Evolutionary conservation across 2,329 filamentous ascomycete species (phyloP), one percentile per base, ranked within the genome.

Genomic region (Apiospora saccharicola): DNA sequence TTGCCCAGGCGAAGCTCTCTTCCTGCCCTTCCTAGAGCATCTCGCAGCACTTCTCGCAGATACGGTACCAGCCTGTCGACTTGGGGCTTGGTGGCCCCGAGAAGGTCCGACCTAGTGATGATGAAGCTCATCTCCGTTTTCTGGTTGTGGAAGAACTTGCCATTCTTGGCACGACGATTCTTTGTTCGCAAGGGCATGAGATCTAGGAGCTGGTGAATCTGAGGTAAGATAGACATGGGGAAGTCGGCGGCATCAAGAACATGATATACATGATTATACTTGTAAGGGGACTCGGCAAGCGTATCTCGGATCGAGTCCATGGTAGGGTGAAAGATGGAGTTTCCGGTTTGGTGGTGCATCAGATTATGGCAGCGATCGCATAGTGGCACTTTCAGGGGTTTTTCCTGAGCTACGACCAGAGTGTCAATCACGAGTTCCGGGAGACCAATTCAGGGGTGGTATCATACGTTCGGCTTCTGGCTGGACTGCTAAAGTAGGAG

Each of bases 161-260:
- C 87, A 8, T 87, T 85, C 71, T 90, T 90, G 0, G 94, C 91
- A 69, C 96, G 90, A 69, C 96, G 90, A 79, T 98, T 98, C 74
- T 90, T 89, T 0, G 93, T 93, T 72, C 96, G 91, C 70, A 96
- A 86, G 10, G 92, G 91, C 73, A 94, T 91, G 13, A 95, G 85
- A 46, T 91, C 86, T 1, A 98, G 86, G 0, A 94, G 85, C 10
- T 89, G 85, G 73, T 93, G 89, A 13, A 99, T 89, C 64, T 91
- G 90, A 0, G 94, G 94, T 4, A 98, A 87, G 19, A 99, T 84
- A 1, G 96, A 98, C 89, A 99, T 93, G 26, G 96, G 96, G 75
- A 99, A 98, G 82, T 99, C 96, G 73, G 95, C 96, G 3, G 96
- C 96, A 79, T 99, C 96, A 30, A 99, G 85, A 37, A 99, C 88